Percentiles rank a stretch among this genome's conserved stretches.
Conservation (phyloP, 2,329 filamentous ascomycete species). For the Aotearoamyces nothofagi region DNA sequence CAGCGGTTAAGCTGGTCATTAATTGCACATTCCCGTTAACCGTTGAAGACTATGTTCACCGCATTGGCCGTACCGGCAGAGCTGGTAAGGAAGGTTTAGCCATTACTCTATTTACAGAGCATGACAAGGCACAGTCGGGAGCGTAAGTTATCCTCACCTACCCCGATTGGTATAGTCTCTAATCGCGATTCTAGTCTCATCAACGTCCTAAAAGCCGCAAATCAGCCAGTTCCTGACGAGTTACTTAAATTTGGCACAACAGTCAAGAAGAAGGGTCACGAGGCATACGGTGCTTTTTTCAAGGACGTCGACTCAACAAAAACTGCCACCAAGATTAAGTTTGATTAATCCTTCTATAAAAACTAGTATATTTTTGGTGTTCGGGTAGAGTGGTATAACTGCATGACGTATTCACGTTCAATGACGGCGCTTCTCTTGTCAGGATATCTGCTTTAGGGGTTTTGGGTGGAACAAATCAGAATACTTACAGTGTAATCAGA, state of each 20-base stretch:
- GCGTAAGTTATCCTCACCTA: constrained; percentile 40
- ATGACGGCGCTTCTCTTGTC: constrained; percentile 28
- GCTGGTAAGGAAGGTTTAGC: constrained; percentile 81
- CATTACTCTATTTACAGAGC: constrained; percentile 87
- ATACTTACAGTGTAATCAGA: constrained; percentile 43
- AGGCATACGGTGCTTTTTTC: constrained; percentile 89
- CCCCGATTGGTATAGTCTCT: constrained; percentile 3
- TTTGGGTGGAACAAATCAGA: constrained; percentile 1
- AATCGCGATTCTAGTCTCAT: constrained; percentile 45
- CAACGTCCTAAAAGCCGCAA: constrained; percentile 88
- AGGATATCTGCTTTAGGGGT: constrained; percentile 9
- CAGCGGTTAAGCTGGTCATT: constrained; percentile 84
- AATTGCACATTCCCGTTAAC: constrained; percentile 74
- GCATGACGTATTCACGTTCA: constrained; percentile 37
- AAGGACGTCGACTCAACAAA: constrained; percentile 77
- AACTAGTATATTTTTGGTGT: constrained; percentile 7
- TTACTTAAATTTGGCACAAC: constrained; percentile 93
- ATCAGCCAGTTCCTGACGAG: constrained; percentile 79
- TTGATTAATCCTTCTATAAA: constrained; percentile 38
- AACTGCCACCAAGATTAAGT: constrained; percentile 82
- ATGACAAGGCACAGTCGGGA: constrained; percentile 84
- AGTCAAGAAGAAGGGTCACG: constrained; percentile 97
- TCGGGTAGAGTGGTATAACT: constrained; percentile 31
- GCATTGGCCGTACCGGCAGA: constrained; percentile 87
- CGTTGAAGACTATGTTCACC: constrained; percentile 93